Base-by-base conservation (phyloP, 1,139 yeast genomes). In the Kodamaea ohmeri region DNA sequence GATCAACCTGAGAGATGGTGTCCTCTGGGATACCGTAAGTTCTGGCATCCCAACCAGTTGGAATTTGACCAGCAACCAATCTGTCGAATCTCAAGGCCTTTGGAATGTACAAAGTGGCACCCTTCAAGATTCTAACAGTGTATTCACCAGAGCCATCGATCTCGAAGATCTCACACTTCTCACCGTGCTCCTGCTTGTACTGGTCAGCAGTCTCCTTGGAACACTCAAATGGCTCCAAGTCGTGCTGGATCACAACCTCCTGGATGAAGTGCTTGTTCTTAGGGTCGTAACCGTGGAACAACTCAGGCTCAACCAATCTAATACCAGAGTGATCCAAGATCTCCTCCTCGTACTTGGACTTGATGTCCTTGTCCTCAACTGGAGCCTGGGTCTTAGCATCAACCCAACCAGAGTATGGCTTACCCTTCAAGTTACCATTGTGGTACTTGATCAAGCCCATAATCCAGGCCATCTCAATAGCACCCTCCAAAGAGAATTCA, bases 401-500 rank as follows among this genome's bases (percentile, higher is more conserved):
- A 52, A 92, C 86, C 98, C 98, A 92, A 52, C 97, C 97, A 40
- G 94, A 75, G 72, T 89, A 89, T 49, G 78, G 80, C 58, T 74
- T 73, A 60, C 96, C 96, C 79, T 90, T 90, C 63, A 90, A 76
- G 63, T 80, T 79, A 68, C 97, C 97, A 51, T 87, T 88, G 63
- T 83, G 89, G 72, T 92, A 92, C 67, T 86, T 87, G 70, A 92
- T 89, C 62, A 85, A 77, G 51, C 97, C 97, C 97, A 92, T 92
- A 53, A 92, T 89, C 97, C 97, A 92, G 38, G 98, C 97, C 96
- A 92, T 90, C 73, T 92, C 98, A 60, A 92, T 85, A 58, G 96
- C 85, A 60, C 98, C 98, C 70, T 92, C 98, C 56, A 92, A 73
- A n/a, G 97, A 90, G 67, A 92, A 92, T 59, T 86, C 89, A 56